phyloP scores from a whole-genome alignment of 495 filamentous ascomycete species.

The Wilcoxina mikolae region DNA sequence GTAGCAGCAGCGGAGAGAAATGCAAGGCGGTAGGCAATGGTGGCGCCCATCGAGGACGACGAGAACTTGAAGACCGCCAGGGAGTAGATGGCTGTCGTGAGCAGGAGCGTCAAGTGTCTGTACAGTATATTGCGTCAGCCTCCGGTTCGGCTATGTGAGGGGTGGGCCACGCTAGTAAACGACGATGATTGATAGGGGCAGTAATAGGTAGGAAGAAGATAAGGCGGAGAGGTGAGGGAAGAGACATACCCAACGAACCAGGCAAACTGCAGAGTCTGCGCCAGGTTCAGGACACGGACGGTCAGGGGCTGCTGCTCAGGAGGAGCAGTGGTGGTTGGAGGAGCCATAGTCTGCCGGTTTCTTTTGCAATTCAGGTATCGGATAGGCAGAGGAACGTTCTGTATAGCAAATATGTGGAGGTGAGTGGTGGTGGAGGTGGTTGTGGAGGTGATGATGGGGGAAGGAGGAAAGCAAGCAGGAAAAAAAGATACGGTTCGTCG shows the following conservation, averaged over 20 bases:
- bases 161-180: not conserved
- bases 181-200: not conserved
- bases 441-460: not conserved
- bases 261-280: conserved; percentile 68
- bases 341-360: conserved; percentile 22
- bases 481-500: not conserved
- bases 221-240: not conserved
- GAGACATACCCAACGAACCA: conserved; percentile 82
- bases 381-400: not conserved
- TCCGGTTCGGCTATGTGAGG: conserved; percentile 20
- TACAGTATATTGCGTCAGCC: conserved; percentile 7
- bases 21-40: conserved; percentile 71
- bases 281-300: conserved; percentile 61
- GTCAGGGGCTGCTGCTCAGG: conserved; percentile 37
- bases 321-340: conserved; percentile 10
- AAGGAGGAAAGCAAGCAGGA: not conserved
- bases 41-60: conserved; percentile 55
- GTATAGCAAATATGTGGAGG: not conserved
- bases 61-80: conserved; percentile 75
- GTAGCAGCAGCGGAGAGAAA: conserved; percentile 80
- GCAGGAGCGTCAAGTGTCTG: conserved; percentile 69
- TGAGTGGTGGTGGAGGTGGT: not conserved
- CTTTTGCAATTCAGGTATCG: not conserved
- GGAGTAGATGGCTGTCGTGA: conserved; percentile 66
- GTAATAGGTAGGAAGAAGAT: not conserved